Evolutionary conservation across 176 grass and related monocot species (phyloP).

Genomic region (Canna indica): DNA sequence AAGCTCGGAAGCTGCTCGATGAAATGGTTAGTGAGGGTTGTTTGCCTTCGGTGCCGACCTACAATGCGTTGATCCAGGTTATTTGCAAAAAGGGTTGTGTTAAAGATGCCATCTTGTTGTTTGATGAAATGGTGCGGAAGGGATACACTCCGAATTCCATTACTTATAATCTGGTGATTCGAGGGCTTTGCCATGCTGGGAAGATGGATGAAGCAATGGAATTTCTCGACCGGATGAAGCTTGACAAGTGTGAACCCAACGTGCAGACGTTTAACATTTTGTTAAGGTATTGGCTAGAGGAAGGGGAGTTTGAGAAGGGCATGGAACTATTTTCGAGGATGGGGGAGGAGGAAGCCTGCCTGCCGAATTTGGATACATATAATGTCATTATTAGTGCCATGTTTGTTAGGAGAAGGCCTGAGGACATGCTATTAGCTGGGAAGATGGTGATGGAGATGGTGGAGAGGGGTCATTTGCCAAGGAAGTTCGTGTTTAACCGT

Average conservation of each 20-base stretch:
- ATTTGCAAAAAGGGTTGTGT: conserved; percentile 71
- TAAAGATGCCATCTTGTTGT: conserved; percentile 47
- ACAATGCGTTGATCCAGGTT: conserved; percentile 84
- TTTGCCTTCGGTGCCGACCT: conserved; percentile 48
- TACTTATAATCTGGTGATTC: conserved; percentile 64
- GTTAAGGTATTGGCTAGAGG: conserved; percentile 64
- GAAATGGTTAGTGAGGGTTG: conserved; percentile 69
- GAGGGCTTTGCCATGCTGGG: conserved; percentile 62
- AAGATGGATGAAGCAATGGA: conserved; percentile 56
- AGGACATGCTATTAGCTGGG: conserved; percentile 62
- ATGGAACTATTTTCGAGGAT: conserved; percentile 65
- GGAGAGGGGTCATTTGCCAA: conserved; percentile 77
- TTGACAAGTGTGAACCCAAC: conserved; percentile 36
- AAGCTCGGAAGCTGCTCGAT: conserved; percentile 53
- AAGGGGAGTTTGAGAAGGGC: conserved; percentile 65
- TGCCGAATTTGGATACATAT: conserved; percentile 83
- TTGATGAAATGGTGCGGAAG: conserved; percentile 49
- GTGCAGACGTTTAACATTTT: conserved; percentile 81
- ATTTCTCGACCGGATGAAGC: conserved; percentile 63
- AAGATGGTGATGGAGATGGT: conserved; percentile 89
- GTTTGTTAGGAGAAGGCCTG: conserved; percentile 69
- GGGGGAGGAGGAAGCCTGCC: conserved; percentile 42
- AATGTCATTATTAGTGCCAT: conserved; percentile 88
- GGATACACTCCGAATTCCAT: conserved; percentile 46
- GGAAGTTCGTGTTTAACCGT: conserved; percentile 84